These are phyloP conservation scores for Pseudocercospora macadamiae DNA, from an alignment of 2,329 filamentous ascomycete species.

Conservation along the genomic window DNA sequence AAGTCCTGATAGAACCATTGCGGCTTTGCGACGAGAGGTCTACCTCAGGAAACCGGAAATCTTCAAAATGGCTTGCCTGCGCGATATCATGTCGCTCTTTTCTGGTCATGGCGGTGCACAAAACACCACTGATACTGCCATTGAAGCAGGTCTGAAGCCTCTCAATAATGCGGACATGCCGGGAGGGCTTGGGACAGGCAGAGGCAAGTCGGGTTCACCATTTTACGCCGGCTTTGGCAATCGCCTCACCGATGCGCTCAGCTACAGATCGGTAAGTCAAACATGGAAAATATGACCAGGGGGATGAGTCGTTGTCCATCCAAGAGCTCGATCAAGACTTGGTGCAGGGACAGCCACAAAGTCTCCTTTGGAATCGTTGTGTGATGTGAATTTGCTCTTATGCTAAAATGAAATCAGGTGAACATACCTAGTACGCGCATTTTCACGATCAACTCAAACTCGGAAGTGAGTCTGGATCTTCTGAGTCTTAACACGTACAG, in stretches of 20 bases:
- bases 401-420: slow-evolving; percentile 49
- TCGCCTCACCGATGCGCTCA: slow-evolving; percentile 91
- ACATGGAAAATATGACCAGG: too few species aligned
- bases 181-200: slow-evolving; percentile 24
- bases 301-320: too few species aligned
- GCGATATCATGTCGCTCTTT: slow-evolving; percentile 91
- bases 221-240: slow-evolving; percentile 99
- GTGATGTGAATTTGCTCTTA: too few species aligned
- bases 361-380: too few species aligned
- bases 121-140: slow-evolving; percentile 32
- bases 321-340: too few species aligned
- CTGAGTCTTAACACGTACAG: slow-evolving; percentile 92
- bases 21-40: slow-evolving; percentile 85
- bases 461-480: slow-evolving; percentile 89
- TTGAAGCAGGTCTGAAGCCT: slow-evolving; percentile 34
- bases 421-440: slow-evolving; percentile 93
- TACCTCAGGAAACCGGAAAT: slow-evolving; percentile 96
- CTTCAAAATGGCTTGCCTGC: slow-evolving; percentile 98
- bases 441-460: slow-evolving; percentile 98
- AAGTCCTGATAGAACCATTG: slow-evolving; percentile 92
- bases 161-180: slow-evolving; percentile 11
- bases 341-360: too few species aligned
- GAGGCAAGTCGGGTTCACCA: slow-evolving; percentile 52
- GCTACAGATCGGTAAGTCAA: slow-evolving; percentile 73
- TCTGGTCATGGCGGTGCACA: slow-evolving; percentile 41